Conservation (phyloP, 495 filamentous ascomycete genomes). For the Aspergillus ellipticus region DNA sequence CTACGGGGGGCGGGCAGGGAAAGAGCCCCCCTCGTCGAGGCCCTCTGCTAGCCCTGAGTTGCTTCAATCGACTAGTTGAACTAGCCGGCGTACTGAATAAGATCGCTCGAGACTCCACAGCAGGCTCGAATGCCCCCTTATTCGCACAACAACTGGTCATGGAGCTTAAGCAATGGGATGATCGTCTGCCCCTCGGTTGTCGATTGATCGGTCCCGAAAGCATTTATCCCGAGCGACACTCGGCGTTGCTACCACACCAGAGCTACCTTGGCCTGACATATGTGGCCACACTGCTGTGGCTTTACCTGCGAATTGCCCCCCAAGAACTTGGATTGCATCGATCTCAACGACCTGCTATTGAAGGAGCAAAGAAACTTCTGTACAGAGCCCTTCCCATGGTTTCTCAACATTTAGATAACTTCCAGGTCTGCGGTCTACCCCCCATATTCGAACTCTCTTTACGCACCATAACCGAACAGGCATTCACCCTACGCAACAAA, state of each 20-base stretch:
- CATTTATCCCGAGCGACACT: constrained; percentile 40
- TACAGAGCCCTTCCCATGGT: constrained; percentile 41
- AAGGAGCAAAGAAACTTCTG: constrained; percentile 43
- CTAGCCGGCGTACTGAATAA: constrained; percentile 47
- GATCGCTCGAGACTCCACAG: constrained; percentile 32
- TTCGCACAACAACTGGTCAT: constrained; percentile 41
- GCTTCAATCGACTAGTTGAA: constrained; percentile 56
- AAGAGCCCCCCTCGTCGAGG: constrained; percentile 42
- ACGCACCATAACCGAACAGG: constrained; percentile 39
- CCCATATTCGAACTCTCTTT: constrained; percentile 44
- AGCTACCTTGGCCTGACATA: constrained; percentile 47
- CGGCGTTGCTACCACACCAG: constrained; percentile 47
- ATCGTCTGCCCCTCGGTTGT: constrained; percentile 38
- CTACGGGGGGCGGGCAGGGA: constrained; percentile 26
- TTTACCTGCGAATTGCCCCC: constrained; percentile 39
- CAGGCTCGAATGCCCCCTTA: constrained; percentile 27
- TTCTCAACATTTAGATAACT: constrained; percentile 46
- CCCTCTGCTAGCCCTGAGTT: constrained; percentile 56
- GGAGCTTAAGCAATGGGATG: constrained; percentile 41
- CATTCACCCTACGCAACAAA: constrained; percentile 30
- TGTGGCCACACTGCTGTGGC: constrained; percentile 41
- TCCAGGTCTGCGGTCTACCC: constrained; percentile 43
- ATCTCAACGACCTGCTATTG: constrained; percentile 36
- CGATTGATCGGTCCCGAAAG: constrained; percentile 41
- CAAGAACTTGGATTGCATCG: constrained; percentile 31